phyloP scores from a whole-genome alignment of 2,329 filamentous ascomycete genomes.

The Neophaeococcomyces aloes region DNA sequence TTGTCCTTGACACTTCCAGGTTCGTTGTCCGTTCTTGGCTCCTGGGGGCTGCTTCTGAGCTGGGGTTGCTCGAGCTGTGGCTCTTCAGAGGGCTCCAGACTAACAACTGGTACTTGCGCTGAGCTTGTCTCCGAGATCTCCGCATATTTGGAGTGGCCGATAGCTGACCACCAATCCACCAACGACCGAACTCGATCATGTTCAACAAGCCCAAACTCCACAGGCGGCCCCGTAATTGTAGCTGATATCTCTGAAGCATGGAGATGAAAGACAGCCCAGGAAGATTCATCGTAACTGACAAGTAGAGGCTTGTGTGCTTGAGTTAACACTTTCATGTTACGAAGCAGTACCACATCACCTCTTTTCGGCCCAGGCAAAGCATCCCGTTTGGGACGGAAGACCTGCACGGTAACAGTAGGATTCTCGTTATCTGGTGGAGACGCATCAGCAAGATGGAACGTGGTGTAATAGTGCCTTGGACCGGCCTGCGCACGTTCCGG shows the following conservation, averaged over 20 bases:
- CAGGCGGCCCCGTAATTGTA: slow-evolving; percentile 29
- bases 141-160: slow-evolving; percentile 22
- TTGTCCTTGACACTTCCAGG: no score
- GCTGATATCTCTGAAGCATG: slow-evolving; percentile 1
- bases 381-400: slow-evolving; percentile 32
- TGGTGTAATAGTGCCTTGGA: slow-evolving; percentile 32
- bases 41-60: not conserved
- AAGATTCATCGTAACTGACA: slow-evolving; percentile 32
- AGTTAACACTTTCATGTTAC: slow-evolving; percentile 37
- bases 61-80: not conserved
- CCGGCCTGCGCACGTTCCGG: slow-evolving; percentile 27
- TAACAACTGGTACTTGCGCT: not conserved
- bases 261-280: slow-evolving; percentile 37
- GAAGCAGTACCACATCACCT: slow-evolving; percentile 36
- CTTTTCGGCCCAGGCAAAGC: slow-evolving; percentile 29
- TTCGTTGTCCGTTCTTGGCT: not conserved
- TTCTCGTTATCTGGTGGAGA: slow-evolving; percentile 25
- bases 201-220: slow-evolving; percentile 33
- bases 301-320: slow-evolving; percentile 32
- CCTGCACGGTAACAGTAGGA: slow-evolving; percentile 30
- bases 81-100: not conserved
- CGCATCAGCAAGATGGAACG: slow-evolving; percentile 34
- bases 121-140: not conserved
- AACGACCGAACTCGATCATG: slow-evolving; percentile 26
- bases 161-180: slow-evolving; percentile 32